phyloP scores from a whole-genome alignment of 257 asterid genomes.

The Jacaranda mimosifolia region DNA sequence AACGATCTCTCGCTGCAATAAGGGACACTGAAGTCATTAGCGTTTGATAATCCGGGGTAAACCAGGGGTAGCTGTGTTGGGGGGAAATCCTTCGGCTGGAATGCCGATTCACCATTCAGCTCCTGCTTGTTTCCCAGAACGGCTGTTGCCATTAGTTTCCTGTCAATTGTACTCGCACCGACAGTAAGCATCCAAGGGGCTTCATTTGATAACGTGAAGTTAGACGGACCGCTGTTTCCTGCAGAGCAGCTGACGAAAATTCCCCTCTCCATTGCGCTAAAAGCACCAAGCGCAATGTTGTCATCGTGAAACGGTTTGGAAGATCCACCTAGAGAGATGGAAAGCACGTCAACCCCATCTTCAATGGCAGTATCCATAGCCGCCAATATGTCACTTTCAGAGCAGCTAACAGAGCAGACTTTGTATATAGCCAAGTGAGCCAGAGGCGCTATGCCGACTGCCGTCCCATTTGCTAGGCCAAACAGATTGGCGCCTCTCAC shows the following conservation, averaged over 20 bases:
- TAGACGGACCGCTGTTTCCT: constrained; percentile 35
- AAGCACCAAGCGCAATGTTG: constrained; percentile 46
- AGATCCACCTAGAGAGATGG: constrained; percentile 42
- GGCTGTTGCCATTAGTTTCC: constrained; percentile 46
- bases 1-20: constrained; percentile 37
- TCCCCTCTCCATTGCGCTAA: constrained; percentile 49
- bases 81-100: constrained; percentile 43
- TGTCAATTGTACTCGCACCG: constrained; percentile 58
- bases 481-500: constrained; percentile 51
- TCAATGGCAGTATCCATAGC: constrained; percentile 59
- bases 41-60: constrained; percentile 34
- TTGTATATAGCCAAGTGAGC: constrained; percentile 67
- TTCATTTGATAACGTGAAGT: not conserved
- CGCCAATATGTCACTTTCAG: constrained; percentile 47
- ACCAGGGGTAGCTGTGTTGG: constrained; percentile 38
- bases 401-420: constrained; percentile 40
- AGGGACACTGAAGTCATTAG: constrained; percentile 11
- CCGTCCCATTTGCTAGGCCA: constrained; percentile 61
- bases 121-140: constrained; percentile 45
- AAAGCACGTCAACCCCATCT: constrained; percentile 54
- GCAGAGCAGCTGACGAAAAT: constrained; percentile 55
- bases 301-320: constrained; percentile 1
- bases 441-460: constrained; percentile 62
- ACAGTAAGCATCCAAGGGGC: constrained; percentile 67
- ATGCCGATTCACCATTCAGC: constrained; percentile 45